A percentile compares a stretch with the other conserved stretches of the same genome.
Conservation (phyloP, 2,329 filamentous ascomycete species). For the Huntiella bhutanensis region DNA sequence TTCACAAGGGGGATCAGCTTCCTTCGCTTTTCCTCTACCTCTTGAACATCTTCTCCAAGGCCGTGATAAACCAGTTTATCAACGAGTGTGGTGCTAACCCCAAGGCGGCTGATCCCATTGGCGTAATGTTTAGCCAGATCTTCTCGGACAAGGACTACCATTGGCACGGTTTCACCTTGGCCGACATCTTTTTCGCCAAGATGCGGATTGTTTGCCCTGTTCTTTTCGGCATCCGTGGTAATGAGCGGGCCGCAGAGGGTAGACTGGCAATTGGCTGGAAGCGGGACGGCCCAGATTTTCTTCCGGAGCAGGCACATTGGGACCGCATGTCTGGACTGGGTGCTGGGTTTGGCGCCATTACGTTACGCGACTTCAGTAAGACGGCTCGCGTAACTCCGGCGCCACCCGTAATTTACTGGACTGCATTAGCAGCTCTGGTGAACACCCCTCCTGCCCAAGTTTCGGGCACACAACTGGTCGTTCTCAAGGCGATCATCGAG, state of each 20-base stretch:
- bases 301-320: constrained; percentile 53
- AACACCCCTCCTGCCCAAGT: constrained; percentile 50
- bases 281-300: constrained; percentile 38
- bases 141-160: constrained; percentile 51
- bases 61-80: constrained; percentile 49
- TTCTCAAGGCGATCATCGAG: constrained; percentile 53
- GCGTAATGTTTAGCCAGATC: constrained; percentile 55
- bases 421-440: constrained; percentile 52
- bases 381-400: constrained; percentile 52
- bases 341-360: constrained; percentile 66
- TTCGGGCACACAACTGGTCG: constrained; percentile 53
- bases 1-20: constrained; percentile 32
- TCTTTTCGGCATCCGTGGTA: constrained; percentile 65
- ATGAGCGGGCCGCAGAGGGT: constrained; percentile 52
- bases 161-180: constrained; percentile 48
- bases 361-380: constrained; percentile 63
- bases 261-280: constrained; percentile 55
- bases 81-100: constrained; percentile 45
- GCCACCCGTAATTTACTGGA: constrained; percentile 70
- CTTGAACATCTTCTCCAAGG: constrained; percentile 58
- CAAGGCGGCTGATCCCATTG: constrained; percentile 55
- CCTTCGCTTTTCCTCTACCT: constrained; percentile 55
- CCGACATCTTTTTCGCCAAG: constrained; percentile 75
- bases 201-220: constrained; percentile 64
- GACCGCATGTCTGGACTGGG: constrained; percentile 71